Percentiles rank a stretch among this genome's conserved stretches.
phyloP scores from a whole-genome alignment of 768 basidiomycete species.

The Coprinellus aureogranulatus region DNA sequence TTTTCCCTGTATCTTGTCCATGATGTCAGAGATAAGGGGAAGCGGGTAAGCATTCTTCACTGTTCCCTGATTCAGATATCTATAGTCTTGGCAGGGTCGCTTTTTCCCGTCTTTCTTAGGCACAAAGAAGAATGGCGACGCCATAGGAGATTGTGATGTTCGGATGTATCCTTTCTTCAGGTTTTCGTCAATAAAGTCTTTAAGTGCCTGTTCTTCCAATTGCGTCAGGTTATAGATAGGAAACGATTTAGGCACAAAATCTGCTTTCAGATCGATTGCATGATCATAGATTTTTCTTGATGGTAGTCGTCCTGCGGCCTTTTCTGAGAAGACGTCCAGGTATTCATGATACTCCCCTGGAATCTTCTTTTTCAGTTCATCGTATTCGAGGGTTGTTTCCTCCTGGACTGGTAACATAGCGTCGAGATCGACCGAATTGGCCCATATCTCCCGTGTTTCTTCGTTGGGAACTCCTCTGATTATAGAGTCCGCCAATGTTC shows the following conservation, averaged over 20 bases:
- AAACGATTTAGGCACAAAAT: slow-evolving; percentile 8
- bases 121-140: slow-evolving; percentile 25
- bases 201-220: slow-evolving; percentile 30
- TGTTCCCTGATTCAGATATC: not conserved
- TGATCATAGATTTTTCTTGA: not conserved
- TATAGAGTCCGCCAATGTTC: not conserved
- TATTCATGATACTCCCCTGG: not conserved
- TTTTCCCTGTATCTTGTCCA: not conserved
- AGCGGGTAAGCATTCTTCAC: slow-evolving; percentile 1
- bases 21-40: not conserved
- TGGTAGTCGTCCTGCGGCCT: slow-evolving; percentile 11
- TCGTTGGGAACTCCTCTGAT: not conserved
- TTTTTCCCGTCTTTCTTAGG: slow-evolving; percentile 32
- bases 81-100: slow-evolving; percentile 26
- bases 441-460: no score
- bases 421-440: no score
- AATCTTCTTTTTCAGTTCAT: no score
- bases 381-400: no score
- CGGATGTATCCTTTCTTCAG: slow-evolving; percentile 32
- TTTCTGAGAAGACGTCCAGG: slow-evolving; percentile 10
- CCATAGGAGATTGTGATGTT: slow-evolving; percentile 26
- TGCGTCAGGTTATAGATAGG: slow-evolving; percentile 15
- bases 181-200: slow-evolving; percentile 35
- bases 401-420: no score
- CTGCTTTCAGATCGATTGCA: slow-evolving; percentile 9